A percentile compares a stretch with the other conserved stretches of the same genome.
These are phyloP conservation scores for Erodium moschatum DNA, from an alignment of 441 rosid species.

Conservation along the genomic window DNA sequence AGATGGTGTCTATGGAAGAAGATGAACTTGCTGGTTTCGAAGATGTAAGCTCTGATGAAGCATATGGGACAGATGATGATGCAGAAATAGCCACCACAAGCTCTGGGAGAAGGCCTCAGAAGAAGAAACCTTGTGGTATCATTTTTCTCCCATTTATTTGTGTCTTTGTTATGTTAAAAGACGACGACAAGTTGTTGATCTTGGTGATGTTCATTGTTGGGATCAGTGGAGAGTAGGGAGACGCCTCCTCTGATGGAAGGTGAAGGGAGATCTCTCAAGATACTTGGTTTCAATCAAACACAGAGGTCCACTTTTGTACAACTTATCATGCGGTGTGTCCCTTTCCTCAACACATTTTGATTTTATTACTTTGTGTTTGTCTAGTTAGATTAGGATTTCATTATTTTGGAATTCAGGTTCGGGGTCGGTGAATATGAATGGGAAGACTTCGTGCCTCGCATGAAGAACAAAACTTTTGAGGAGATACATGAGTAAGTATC, in stretches of 20 bases:
- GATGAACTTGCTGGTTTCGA: conserved; percentile 99
- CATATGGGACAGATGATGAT: conserved; percentile 78
- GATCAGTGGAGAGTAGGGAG: conserved; percentile 55
- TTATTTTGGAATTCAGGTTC: conserved; percentile 45
- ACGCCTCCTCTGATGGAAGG: conserved; percentile 96
- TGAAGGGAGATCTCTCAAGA: conserved; percentile 90
- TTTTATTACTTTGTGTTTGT: neutral
- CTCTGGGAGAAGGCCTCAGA: conserved; percentile 62
- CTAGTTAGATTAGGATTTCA: neutral
- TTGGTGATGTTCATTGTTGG: no score
- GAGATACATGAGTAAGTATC: conserved; percentile 65
- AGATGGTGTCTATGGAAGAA: conserved; percentile 97
- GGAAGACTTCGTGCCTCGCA: conserved; percentile 74
- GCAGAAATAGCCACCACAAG: conserved; percentile 48
- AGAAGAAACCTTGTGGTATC: conserved; percentile 69
- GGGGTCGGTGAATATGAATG: conserved; percentile 88
- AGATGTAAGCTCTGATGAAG: conserved; percentile 96
- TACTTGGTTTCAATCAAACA: conserved; percentile 84
- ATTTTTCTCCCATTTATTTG: conserved; percentile 8
- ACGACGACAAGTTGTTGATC: no score
- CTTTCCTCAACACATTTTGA: neutral
- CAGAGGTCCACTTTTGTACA: conserved; percentile 95
- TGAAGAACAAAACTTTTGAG: conserved; percentile 84
- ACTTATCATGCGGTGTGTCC: conserved; percentile 72
- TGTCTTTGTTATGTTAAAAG: conserved; percentile 13